Base-by-base conservation (phyloP, 495 filamentous ascomycete species). In the Penicillium longicatenatum region DNA sequence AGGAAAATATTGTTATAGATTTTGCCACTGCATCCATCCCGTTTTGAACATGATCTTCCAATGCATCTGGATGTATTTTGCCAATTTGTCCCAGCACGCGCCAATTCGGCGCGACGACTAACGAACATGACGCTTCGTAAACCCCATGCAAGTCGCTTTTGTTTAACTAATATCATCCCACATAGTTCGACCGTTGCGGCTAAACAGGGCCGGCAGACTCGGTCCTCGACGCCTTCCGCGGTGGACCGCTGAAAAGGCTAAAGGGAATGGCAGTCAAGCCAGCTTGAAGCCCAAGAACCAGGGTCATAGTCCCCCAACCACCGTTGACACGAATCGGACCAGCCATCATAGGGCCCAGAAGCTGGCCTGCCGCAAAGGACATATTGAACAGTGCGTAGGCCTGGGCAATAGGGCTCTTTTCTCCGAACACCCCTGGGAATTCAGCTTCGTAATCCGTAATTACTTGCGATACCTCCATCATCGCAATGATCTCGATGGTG, bases 381-480 rank as follows among this genome's bases (percentile, higher is more conserved):
- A 76, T 80, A 52, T 83, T 84, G 53, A 81, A 87, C 10, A 89
- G 70, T 0, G 80, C 85, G 58, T 86, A 89, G 0, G 77, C 84
- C 24, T 86, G 79, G 0, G 81, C 85, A 45, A 84, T 82, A 0
- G 81, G 80, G 0, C 83, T 83, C 20, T 78, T 80, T 2, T 75
- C 65, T 0, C 84, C 83, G 61, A 84, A 86, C 0, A 79, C 60
- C 0, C 70, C 70, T 0, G 76, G 75, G 24, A 63, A 65, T 16
- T 56, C 59, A 14, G 60, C 41, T 51, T 78, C 71, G 35, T 70
- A 73, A 19, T 62, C 60, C 39, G 70, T 70, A 1, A 77, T 69
- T 1, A 69, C 63, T 10, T 55, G 58, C 4, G 61, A 66, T n/a
- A 75, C 65, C 55, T 78, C 76, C 0, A 68, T 72, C 61, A 72